These are phyloP conservation scores for Alloteropsis semialata DNA, from an alignment of 176 grass and related monocot genomes.

Conservation along the genomic window DNA sequence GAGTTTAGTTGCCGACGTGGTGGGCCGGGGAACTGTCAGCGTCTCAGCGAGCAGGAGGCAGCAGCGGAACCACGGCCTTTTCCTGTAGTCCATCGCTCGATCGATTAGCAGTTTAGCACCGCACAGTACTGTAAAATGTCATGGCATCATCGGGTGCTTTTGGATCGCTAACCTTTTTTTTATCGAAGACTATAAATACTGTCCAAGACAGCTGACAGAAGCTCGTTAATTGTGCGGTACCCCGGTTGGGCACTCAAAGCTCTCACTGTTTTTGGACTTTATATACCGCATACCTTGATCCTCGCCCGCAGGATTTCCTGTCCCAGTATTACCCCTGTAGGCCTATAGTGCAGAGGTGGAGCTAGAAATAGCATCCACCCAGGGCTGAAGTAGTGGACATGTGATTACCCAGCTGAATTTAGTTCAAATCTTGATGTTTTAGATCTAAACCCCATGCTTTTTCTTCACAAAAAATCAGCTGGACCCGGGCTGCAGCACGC, in stretches of 20 bases:
- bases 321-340: neutral
- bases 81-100: neutral
- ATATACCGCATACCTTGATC: neutral
- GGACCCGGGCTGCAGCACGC: no score
- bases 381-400: no score
- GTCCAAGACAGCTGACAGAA: neutral
- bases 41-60: neutral
- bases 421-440: no score
- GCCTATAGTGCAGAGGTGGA: no score
- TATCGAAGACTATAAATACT: neutral
- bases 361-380: no score
- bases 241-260: neutral
- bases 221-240: conserved; percentile 3
- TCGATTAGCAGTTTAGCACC: neutral
- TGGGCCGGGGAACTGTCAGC: neutral
- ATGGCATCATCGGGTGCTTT: conserved; percentile 1
- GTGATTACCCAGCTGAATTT: no score
- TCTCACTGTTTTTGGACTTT: neutral
- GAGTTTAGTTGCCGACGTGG: no score
- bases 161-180: conserved; percentile 19
- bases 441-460: no score
- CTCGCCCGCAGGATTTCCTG: neutral
- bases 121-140: neutral
- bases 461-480: no score
- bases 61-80: neutral